Evolutionary conservation across 352 stramenopile genomes (phyloP).

Genomic region (Globisporangium rhizosaccharum): DNA sequence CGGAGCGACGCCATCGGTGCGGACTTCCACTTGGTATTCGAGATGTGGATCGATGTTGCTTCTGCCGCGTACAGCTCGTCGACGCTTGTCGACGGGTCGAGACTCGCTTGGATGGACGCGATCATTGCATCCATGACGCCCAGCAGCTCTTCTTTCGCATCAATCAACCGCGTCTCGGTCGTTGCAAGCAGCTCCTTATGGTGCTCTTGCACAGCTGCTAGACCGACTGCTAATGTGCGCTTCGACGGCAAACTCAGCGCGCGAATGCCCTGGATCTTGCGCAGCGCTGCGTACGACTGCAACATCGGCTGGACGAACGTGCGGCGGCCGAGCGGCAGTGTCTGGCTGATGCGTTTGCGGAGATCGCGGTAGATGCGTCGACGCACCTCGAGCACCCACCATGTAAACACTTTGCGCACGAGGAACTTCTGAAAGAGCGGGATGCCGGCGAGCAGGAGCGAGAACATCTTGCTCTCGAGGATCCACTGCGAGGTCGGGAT

Average conservation of each 20-base stretch:
- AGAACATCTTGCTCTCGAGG: slow-evolving; percentile 72
- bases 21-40: slow-evolving; percentile 62
- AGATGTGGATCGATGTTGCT: slow-evolving; percentile 29
- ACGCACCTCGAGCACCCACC: slow-evolving; percentile 34
- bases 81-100: slow-evolving; percentile 35
- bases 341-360: slow-evolving; percentile 22
- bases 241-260: slow-evolving; percentile 34
- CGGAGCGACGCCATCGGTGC: slow-evolving; percentile 44
- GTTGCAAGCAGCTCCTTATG: slow-evolving; percentile 30
- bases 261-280: slow-evolving; percentile 34
- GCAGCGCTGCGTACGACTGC: slow-evolving; percentile 27
- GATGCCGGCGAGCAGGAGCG: slow-evolving; percentile 56
- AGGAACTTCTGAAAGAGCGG: slow-evolving; percentile 75
- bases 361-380: slow-evolving; percentile 39
- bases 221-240: slow-evolving; percentile 19
- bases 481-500: slow-evolving; percentile 68
- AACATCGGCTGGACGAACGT: slow-evolving; percentile 39
- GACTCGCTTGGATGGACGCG: slow-evolving; percentile 29
- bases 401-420: slow-evolving; percentile 45
- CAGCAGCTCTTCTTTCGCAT: slow-evolving; percentile 57
- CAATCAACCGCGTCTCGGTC: slow-evolving; percentile 57
- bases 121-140: slow-evolving; percentile 48
- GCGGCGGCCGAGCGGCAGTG: slow-evolving; percentile 31
- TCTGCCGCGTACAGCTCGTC: slow-evolving; percentile 49
- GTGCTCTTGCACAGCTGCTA: slow-evolving; percentile 38